Evolutionary conservation across 192 early-diverging fungal genomes (phyloP), one percentile per base, ranked within the genome.

Genomic region (Coemansia sp.): DNA sequence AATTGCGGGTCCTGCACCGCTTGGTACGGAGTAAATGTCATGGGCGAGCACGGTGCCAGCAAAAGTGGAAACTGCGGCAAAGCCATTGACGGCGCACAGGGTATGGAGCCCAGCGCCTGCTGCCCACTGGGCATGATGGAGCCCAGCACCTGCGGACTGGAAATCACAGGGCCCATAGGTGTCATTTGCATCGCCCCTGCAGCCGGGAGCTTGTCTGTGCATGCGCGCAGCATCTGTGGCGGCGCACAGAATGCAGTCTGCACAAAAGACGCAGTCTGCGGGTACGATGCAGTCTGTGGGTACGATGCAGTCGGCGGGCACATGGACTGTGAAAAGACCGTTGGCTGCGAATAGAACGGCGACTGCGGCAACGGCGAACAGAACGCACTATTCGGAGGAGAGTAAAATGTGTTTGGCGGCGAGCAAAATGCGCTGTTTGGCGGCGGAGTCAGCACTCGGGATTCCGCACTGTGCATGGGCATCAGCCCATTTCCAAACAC

Each of bases 41-140:
- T 14, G 11, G 75, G 74, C 18, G 69, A 57, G 69, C 74, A 77
- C 23, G 74, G 74, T 19, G 74, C 74, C 51, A 77, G 54, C 35
- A 77, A 59, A 47, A 77, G 29, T 0, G 74, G 69, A 32, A 77
- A 54, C 52, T 19, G 41, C 37, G 38, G 52, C 41, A n/a, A n/a
- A n/a, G n/a, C n/a, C n/a, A n/a, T n/a, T n/a, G n/a, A n/a, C n/a
- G n/a, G n/a, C n/a, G n/a, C n/a, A n/a, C n/a, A n/a, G n/a, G n/a
- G n/a, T n/a, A n/a, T n/a, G n/a, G n/a, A 13, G 3, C 16, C 13
- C 41, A 16, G 41, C 50, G 19, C 7, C 19, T 56, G 32, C 22
- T 20, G n/a, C n/a, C n/a, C 39, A 19, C 39, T 48, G 13, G 19
- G 23, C 58, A 43, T 43, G 1, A 43, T 43, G 3, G 41, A n/a